Percentiles rank a stretch among this genome's conserved stretches.
phyloP scores from a whole-genome alignment of 345 rosid genomes.

The Salix brachista region DNA sequence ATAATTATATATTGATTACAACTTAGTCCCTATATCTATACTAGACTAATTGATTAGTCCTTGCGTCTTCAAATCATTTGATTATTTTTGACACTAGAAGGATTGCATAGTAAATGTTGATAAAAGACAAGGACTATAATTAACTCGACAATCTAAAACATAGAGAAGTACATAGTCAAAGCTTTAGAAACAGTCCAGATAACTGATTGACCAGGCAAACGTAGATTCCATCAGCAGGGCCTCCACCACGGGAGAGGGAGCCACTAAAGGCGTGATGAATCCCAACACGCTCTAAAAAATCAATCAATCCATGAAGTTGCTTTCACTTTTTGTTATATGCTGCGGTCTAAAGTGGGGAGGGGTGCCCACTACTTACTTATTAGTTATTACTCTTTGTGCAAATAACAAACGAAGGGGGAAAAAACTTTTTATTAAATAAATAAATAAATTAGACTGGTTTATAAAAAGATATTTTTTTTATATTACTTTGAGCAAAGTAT shows the following conservation, averaged over 20 bases:
- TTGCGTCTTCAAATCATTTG: no score
- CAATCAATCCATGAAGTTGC: not conserved
- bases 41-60: no score
- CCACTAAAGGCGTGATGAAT: not conserved
- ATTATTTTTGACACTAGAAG: no score
- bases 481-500: no score
- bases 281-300: slow-evolving; percentile 17
- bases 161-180: not conserved
- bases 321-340: not conserved
- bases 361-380: not conserved
- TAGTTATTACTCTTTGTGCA: not conserved
- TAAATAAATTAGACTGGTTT: no score
- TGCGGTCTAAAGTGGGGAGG: slow-evolving; percentile 5
- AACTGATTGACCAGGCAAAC: not conserved
- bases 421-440: no score
- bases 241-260: not conserved
- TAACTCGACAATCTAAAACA: no score
- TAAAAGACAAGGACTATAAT: no score
- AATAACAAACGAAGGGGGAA: not conserved
- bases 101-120: no score
- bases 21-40: no score
- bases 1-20: no score
- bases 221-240: not conserved
- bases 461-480: no score
- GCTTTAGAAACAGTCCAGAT: not conserved